Conservation (phyloP, 208 protist genomes). For the Trypanosoma lewisi region DNA sequence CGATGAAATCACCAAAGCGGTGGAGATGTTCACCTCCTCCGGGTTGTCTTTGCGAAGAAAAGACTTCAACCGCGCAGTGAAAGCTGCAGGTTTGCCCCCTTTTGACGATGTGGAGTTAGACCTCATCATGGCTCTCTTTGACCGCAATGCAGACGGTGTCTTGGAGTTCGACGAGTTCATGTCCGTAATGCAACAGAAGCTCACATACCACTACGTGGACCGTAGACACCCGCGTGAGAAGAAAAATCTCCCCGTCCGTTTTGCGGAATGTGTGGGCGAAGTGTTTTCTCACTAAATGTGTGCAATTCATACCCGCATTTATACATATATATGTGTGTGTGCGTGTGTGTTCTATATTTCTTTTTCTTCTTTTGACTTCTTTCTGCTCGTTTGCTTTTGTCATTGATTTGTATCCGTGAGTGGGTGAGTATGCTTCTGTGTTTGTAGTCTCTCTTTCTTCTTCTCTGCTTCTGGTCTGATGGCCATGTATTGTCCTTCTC, state of each 20-base stretch:
- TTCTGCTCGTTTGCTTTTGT: conserved; percentile 8
- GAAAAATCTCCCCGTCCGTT: conserved; percentile 49
- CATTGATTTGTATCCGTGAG: too few species aligned
- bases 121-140: conserved; percentile 82
- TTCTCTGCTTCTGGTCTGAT: conserved; percentile 19
- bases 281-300: neutral
- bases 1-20: conserved; percentile 43
- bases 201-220: conserved; percentile 65
- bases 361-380: conserved; percentile 1
- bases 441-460: conserved; percentile 22
- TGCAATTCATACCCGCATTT: neutral
- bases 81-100: conserved; percentile 39
- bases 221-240: conserved; percentile 21
- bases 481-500: conserved; percentile 10
- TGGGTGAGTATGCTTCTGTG: too few species aligned
- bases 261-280: conserved; percentile 51
- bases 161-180: conserved; percentile 86
- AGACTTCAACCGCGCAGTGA: conserved; percentile 63
- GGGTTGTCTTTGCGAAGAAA: conserved; percentile 51
- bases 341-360: neutral
- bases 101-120: conserved; percentile 34
- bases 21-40: conserved; percentile 68
- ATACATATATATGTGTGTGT: conserved; percentile 3
- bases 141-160: conserved; percentile 77
- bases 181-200: conserved; percentile 74